Evolutionary conservation across 192 early-diverging fungal species (phyloP).

Genomic region (Linnemannia schmuckeri): DNA sequence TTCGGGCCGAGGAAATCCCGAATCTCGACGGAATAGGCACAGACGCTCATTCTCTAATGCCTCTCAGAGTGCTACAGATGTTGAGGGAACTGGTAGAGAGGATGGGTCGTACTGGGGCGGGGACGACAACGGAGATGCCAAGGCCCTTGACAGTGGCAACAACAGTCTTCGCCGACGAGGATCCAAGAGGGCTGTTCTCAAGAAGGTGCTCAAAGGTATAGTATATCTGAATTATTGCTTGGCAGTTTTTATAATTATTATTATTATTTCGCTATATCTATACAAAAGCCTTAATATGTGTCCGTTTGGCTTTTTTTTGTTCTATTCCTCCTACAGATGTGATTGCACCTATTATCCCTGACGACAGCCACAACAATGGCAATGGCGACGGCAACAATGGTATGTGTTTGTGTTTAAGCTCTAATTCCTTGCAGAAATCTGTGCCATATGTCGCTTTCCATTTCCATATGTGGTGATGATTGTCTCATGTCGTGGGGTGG

Average conservation of each 20-base stretch:
- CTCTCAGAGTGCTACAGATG: slow-evolving; percentile 26
- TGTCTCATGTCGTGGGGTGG: neutral
- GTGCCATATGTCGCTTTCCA: neutral
- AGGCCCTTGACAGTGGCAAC: neutral
- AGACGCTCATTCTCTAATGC: slow-evolving; percentile 42
- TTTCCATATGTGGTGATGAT: neutral
- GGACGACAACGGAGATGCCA: slow-evolving; percentile 12
- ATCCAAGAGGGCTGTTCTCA: slow-evolving; percentile 38
- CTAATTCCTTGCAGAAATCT: neutral
- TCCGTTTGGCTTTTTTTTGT: neutral
- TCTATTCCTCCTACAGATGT: slow-evolving; percentile 21
- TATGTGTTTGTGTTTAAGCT: neutral
- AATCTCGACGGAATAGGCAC: slow-evolving; percentile 41
- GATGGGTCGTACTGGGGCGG: slow-evolving; percentile 17
- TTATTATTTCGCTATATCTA: neutral
- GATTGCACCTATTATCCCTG: slow-evolving; percentile 33
- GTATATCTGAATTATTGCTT: neutral
- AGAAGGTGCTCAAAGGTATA: slow-evolving; percentile 41
- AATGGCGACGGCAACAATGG: neutral
- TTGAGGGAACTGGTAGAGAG: slow-evolving; percentile 10
- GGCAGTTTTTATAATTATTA: neutral
- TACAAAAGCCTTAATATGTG: neutral
- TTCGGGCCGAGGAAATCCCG: slow-evolving; percentile 23
- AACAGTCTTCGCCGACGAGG: slow-evolving; percentile 27
- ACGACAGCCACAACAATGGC: slow-evolving; percentile 37